These are phyloP conservation scores for Fusarium paranaense DNA, from an alignment of 2,329 filamentous ascomycete species.

Conservation along the genomic window DNA sequence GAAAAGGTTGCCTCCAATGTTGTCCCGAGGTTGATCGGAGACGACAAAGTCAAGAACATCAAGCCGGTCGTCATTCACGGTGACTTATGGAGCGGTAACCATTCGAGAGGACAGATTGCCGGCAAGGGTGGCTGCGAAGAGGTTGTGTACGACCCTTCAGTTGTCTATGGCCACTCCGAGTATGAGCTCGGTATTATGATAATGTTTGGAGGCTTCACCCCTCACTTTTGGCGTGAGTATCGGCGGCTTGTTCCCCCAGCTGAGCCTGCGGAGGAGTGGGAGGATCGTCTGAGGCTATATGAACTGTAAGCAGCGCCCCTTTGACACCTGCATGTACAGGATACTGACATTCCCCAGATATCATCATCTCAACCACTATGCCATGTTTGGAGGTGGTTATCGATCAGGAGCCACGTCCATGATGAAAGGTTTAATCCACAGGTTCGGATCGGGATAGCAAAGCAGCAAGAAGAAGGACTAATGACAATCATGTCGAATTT, in stretches of 20 bases:
- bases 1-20: constrained; percentile 72
- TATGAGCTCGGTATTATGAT: constrained; percentile 94
- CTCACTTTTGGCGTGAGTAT: constrained; percentile 81
- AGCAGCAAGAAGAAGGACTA: constrained; percentile 11
- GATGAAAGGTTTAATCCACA: constrained; percentile 78
- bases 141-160: constrained; percentile 84
- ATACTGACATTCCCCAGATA: constrained; percentile 64
- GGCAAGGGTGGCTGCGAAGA: constrained; percentile 70
- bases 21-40: constrained; percentile 80
- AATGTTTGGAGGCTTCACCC: constrained; percentile 92
- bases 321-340: neutral
- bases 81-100: constrained; percentile 94
- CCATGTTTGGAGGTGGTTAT: constrained; percentile 86
- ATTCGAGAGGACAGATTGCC: constrained; percentile 73
- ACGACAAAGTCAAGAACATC: constrained; percentile 72
- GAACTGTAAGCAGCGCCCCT: constrained; percentile 72
- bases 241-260: constrained; percentile 79
- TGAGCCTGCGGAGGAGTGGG: constrained; percentile 84
- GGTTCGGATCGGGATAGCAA: constrained; percentile 67
- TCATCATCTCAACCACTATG: constrained; percentile 90
- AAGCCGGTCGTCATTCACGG: constrained; percentile 88
- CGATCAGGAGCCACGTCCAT: constrained; percentile 80
- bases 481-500: constrained; percentile 15
- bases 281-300: constrained; percentile 85
- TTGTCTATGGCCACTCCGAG: constrained; percentile 87